A percentile compares a stretch with the other conserved stretches of the same genome.
Evolutionary conservation across 2,329 filamentous ascomycete genomes (phyloP).

Genomic region (Metarhizium anisopliae): DNA sequence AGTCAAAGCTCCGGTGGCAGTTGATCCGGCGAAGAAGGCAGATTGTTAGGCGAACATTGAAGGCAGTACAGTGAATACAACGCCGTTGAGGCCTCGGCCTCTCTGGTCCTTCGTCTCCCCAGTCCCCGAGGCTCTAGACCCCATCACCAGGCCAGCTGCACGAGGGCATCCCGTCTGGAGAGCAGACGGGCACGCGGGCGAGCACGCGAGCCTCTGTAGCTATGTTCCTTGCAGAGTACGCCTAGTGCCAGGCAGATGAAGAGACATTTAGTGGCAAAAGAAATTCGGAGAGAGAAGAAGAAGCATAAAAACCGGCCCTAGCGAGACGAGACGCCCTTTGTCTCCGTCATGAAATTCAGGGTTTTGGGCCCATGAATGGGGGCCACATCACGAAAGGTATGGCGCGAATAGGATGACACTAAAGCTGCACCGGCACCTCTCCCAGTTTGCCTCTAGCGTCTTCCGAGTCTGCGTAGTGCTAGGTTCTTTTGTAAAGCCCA

Average conservation of each 20-base stretch:
- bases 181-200: background rate
- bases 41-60: background rate
- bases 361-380: background rate
- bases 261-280: background rate
- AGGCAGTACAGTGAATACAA: background rate
- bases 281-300: background rate
- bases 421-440: conserved; percentile 9
- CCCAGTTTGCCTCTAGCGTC: conserved; percentile 14
- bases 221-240: background rate
- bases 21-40: background rate
- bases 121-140: background rate
- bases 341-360: conserved; percentile 5
- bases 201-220: background rate
- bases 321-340: background rate
- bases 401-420: background rate
- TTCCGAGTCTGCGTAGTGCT: conserved; percentile 5
- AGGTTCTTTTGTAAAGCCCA: conserved; percentile 18
- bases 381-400: background rate
- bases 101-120: background rate
- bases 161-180: background rate
- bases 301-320: background rate
- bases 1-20: background rate
- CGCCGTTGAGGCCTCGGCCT: background rate
- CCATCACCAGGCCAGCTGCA: background rate
- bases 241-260: background rate